Evolutionary conservation across 2,329 filamentous ascomycete genomes (phyloP).

Genomic region (Colletotrichum cuscutae): DNA sequence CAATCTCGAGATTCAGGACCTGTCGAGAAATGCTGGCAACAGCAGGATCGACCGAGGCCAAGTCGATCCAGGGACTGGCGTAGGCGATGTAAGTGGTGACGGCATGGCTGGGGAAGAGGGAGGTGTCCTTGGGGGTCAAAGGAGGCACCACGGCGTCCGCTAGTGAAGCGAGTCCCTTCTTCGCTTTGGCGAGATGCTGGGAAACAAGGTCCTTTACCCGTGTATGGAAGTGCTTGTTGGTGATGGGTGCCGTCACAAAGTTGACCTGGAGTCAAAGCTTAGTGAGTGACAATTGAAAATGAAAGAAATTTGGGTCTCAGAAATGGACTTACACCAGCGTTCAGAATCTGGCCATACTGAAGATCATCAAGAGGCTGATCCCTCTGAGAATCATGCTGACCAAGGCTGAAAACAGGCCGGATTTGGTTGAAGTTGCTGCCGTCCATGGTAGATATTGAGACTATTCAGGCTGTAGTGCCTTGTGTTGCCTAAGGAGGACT

Average conservation of each 20-base stretch:
- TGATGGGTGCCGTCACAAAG: conserved; percentile 82
- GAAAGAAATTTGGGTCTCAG: conserved; percentile 4
- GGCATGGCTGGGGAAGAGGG: conserved; percentile 73
- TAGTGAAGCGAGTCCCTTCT: conserved; percentile 51
- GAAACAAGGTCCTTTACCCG: conserved; percentile 73
- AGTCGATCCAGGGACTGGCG: conserved; percentile 92
- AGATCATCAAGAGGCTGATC: conserved; percentile 69
- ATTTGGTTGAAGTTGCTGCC: conserved; percentile 26
- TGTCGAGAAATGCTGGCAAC: conserved; percentile 90
- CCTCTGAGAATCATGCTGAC: conserved; percentile 77
- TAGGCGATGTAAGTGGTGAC: conserved; percentile 81
- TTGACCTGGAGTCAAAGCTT: conserved; percentile 68
- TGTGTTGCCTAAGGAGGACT: conserved; percentile 5
- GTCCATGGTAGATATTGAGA: conserved; percentile 15
- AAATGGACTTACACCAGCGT: conserved; percentile 69
- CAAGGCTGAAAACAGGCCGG: conserved; percentile 70
- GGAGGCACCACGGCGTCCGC: conserved; percentile 71
- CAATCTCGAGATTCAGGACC: conserved; percentile 88
- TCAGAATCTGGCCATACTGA: conserved; percentile 74
- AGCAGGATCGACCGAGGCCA: conserved; percentile 83
- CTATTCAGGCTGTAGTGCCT: neutral
- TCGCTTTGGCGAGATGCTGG: conserved; percentile 60
- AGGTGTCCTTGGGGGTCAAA: conserved; percentile 83
- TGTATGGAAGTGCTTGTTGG: conserved; percentile 76
- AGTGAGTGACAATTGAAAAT: conserved; percentile 6